These are phyloP conservation scores for Penicillium dipodomyicola DNA, from an alignment of 495 filamentous ascomycete species.

Conservation along the genomic window DNA sequence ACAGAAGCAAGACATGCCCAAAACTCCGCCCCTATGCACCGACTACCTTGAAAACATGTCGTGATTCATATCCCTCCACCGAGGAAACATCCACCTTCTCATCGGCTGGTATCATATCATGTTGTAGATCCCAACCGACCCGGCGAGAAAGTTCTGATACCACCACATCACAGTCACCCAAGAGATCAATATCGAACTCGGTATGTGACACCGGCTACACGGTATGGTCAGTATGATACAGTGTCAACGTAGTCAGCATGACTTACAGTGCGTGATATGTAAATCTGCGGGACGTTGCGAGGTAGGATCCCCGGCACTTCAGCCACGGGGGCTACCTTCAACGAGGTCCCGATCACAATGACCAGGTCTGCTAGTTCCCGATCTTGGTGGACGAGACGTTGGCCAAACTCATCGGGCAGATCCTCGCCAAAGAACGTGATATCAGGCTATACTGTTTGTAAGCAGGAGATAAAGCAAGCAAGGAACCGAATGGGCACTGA, in stretches of 20 bases:
- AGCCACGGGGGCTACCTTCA: constrained; percentile 92
- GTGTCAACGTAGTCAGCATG: background rate
- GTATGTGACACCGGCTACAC: constrained; percentile 74
- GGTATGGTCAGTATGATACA: constrained; percentile 12
- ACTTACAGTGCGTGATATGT: constrained; percentile 78
- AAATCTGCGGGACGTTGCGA: constrained; percentile 81
- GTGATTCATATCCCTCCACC: constrained; percentile 62
- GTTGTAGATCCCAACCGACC: constrained; percentile 82
- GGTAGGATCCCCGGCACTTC: constrained; percentile 85
- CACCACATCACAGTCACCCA: constrained; percentile 90
- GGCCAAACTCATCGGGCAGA: constrained; percentile 80
- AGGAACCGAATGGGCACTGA: constrained; percentile 18
- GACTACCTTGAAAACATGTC: constrained; percentile 60
- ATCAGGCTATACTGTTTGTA: constrained; percentile 57
- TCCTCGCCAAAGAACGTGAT: constrained; percentile 86
- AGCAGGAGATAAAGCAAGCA: constrained; percentile 4
- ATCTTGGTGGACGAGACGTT: constrained; percentile 75
- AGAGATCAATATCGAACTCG: constrained; percentile 90
- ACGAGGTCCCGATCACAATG: constrained; percentile 92
- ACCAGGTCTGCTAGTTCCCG: constrained; percentile 81
- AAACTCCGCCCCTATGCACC: constrained; percentile 48
- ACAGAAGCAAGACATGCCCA: constrained; percentile 27
- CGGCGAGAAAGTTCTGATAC: constrained; percentile 85
- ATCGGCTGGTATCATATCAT: constrained; percentile 76
- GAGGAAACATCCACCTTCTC: constrained; percentile 57